Base-by-base conservation (phyloP, 1,139 yeast genomes). In the Saccharomycopsis crataegensis region DNA sequence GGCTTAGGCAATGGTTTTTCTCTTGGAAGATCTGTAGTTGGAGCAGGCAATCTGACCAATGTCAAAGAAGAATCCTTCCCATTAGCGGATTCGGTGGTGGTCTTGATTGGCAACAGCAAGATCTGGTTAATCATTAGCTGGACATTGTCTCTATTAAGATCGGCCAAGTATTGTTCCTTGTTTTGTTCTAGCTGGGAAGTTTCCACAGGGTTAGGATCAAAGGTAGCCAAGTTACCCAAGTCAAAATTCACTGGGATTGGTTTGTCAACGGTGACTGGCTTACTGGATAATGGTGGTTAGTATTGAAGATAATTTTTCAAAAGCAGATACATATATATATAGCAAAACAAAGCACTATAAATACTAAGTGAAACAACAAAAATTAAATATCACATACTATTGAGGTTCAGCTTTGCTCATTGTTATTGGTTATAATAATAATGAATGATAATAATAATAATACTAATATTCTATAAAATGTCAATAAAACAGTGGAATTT, bases 1-100 rank as follows among this genome's bases (percentile, higher is more conserved):
- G 88, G 82, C 72, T 90, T 90, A 55, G 99, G 99, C 62, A 94
- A 72, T 42, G 96, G 83, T 73, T 93, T 93, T 70, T 93, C 99
- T 75, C 99, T 81, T 54, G 99, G 99, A 61, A 93, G 76, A 56
- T 73, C 77, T 32, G 96, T 86, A 34, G 78, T 71, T 28, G 97
- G 96, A 53, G 82, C 93, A 28, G 99, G 99, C 57, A 93, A 76
- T 63, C 80, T 83, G 55, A 93, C 81, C 60, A 93, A 77, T 6
- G 96, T 85, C 79, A 91, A 82, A 55, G 88, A 78, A 12, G 93
- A 78, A 22, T 83, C 74, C 49, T 72, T 71, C 50, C 77, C 70
- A 22, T 80, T 78, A 34, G 78, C 78, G 43, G 89, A 79, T 50
- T 86, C 94, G 1, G 94, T 85, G 38, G 96, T 86, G 56, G 86